A percentile compares a stretch with the other conserved stretches of the same genome.
These are phyloP conservation scores for Fusarium decemcellulare DNA, from an alignment of 2,329 filamentous ascomycete species.

Conservation along the genomic window DNA sequence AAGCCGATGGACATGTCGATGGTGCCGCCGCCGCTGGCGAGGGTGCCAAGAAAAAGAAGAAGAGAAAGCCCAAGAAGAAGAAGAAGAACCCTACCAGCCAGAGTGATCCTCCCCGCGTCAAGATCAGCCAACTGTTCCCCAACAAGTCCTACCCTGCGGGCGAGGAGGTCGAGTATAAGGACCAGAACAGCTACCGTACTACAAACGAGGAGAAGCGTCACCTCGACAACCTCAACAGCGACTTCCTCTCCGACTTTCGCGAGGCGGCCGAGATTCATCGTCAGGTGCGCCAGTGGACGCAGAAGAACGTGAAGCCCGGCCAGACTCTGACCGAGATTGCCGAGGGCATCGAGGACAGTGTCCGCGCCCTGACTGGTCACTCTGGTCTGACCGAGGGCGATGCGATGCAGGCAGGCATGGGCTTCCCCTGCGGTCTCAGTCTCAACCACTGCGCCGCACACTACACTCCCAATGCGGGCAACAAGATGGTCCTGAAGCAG, in stretches of 20 bases:
- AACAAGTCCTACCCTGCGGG: conserved; percentile 81
- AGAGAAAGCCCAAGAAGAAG: conserved; percentile 89
- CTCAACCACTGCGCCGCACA: conserved; percentile 90
- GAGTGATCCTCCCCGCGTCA: conserved; percentile 80
- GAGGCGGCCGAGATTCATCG: conserved; percentile 91
- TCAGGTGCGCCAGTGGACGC: conserved; percentile 87
- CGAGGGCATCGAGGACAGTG: conserved; percentile 88
- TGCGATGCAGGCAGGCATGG: conserved; percentile 83
- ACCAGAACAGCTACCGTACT: conserved; percentile 83
- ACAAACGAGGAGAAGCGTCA: conserved; percentile 88
- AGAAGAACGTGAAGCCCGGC: conserved; percentile 85
- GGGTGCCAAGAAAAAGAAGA: conserved; percentile 65
- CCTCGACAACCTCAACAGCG: conserved; percentile 84
- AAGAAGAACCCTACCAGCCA: conserved; percentile 83
- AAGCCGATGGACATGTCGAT: conserved; percentile 58
- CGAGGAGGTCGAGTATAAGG: conserved; percentile 82
- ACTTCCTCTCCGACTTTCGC: conserved; percentile 86
- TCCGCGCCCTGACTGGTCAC: conserved; percentile 83
- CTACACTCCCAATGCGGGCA: conserved; percentile 89
- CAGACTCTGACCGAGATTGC: conserved; percentile 86
- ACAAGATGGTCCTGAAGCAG: conserved; percentile 80
- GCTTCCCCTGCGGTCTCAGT: conserved; percentile 87
- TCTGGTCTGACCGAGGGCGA: conserved; percentile 84
- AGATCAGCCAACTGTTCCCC: conserved; percentile 80
- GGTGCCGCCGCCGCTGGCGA: conserved; percentile 56